These are phyloP conservation scores for Leishmania mexicana DNA, from an alignment of 208 protist genomes.

Conservation along the genomic window DNA sequence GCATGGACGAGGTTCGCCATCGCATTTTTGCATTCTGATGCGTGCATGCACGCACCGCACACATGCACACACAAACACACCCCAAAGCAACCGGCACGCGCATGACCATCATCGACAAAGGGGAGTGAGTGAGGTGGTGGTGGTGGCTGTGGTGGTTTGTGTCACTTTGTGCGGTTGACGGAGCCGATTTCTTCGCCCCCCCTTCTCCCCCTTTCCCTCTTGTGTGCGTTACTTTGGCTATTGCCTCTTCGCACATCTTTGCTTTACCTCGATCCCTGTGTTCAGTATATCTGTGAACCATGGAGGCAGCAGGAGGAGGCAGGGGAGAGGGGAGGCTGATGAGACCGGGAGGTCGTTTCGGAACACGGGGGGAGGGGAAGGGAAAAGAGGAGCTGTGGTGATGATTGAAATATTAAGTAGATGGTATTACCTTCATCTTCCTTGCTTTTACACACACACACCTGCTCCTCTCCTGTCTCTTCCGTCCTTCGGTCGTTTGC, in stretches of 20 bases:
- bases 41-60: no score
- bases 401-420: not conserved
- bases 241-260: not conserved
- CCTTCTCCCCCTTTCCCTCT: not conserved
- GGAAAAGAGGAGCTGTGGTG: not conserved
- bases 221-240: constrained; percentile 8
- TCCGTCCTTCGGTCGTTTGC: not conserved
- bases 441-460: not conserved
- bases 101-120: no score
- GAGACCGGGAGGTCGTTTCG: no score
- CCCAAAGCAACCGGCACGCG: no score
- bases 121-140: no score
- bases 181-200: not conserved
- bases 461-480: not conserved
- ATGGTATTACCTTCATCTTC: not conserved
- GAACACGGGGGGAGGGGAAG: not conserved
- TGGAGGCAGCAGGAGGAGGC: not conserved
- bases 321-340: not conserved
- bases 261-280: not conserved
- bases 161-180: not conserved
- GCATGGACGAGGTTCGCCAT: no score
- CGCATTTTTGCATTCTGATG: no score
- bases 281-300: not conserved
- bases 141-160: not conserved
- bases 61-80: no score